Evolutionary conservation across 2,329 filamentous ascomycete species (phyloP).

Genomic region (Zymoseptoria brevis): DNA sequence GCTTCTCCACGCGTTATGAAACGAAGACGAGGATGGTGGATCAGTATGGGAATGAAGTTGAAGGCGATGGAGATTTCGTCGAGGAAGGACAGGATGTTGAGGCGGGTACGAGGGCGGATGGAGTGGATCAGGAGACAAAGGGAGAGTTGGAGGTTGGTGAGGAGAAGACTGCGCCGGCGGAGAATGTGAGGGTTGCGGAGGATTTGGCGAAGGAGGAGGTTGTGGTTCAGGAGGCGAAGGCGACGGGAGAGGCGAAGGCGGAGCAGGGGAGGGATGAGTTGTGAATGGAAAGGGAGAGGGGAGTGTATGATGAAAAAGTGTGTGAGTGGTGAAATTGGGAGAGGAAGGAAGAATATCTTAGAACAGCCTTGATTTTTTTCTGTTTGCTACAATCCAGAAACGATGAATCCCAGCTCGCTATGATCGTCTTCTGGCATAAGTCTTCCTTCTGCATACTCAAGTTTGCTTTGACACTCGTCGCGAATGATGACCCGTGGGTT

Average conservation of each 20-base stretch:
- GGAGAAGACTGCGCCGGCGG: constrained; percentile 35
- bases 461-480: no score
- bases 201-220: constrained; percentile 40
- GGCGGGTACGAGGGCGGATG: constrained; percentile 41
- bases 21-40: constrained; percentile 84
- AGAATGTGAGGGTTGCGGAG: constrained; percentile 31
- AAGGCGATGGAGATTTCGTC: constrained; percentile 32
- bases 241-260: constrained; percentile 20
- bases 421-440: no score
- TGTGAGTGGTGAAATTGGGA: not conserved
- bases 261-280: constrained; percentile 19
- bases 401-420: no score
- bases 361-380: no score
- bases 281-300: constrained; percentile 2
- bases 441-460: no score
- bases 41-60: constrained; percentile 68
- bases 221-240: constrained; percentile 25
- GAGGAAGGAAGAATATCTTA: no score
- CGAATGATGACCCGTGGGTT: no score
- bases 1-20: constrained; percentile 92
- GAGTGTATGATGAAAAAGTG: not conserved
- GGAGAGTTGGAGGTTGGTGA: constrained; percentile 30
- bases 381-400: no score
- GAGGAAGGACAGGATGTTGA: constrained; percentile 20
- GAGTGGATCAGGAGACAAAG: constrained; percentile 48